phyloP scores from a whole-genome alignment of 1,139 yeast species.

The Taphrina sp. region DNA sequence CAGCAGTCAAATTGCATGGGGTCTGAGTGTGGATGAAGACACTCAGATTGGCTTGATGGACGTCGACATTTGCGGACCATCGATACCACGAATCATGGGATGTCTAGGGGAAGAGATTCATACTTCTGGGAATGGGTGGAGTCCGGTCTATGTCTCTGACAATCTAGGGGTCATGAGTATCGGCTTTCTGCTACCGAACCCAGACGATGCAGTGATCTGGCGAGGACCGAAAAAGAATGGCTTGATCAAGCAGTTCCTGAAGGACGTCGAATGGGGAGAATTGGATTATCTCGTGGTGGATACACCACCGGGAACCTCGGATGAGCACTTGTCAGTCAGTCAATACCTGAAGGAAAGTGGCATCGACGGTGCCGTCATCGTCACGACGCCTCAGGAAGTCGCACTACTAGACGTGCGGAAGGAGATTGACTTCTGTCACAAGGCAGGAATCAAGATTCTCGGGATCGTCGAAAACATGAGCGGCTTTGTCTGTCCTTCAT shows the following conservation, averaged over 20 bases:
- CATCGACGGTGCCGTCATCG: constrained; percentile 90
- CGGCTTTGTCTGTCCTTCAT: constrained; percentile 94
- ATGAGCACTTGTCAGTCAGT: constrained; percentile 89
- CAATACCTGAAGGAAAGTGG: constrained; percentile 86
- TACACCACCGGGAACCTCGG: constrained; percentile 98
- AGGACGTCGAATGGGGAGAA: constrained; percentile 95
- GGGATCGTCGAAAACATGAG: constrained; percentile 98
- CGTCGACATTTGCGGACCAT: constrained; percentile 95
- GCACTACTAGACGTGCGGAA: constrained; percentile 91
- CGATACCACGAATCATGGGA: constrained; percentile 91
- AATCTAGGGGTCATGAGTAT: constrained; percentile 94
- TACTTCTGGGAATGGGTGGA: constrained; percentile 89
- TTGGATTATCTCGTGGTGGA: constrained; percentile 87
- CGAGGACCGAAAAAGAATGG: constrained; percentile 94
- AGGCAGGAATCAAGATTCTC: constrained; percentile 78
- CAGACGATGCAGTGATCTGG: constrained; percentile 95
- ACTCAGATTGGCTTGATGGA: constrained; percentile 95
- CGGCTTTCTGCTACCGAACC: constrained; percentile 90
- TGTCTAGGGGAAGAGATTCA: constrained; percentile 84
- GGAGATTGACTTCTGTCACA: constrained; percentile 90
- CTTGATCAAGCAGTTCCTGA: constrained; percentile 85
- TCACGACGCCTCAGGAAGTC: constrained; percentile 97
- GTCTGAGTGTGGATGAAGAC: constrained; percentile 83
- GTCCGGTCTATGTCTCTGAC: constrained; percentile 94
- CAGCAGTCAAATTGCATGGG: constrained; percentile 94